Base-by-base conservation (phyloP, 352 stramenopile species). In the Halophytophthora batemanensis region DNA sequence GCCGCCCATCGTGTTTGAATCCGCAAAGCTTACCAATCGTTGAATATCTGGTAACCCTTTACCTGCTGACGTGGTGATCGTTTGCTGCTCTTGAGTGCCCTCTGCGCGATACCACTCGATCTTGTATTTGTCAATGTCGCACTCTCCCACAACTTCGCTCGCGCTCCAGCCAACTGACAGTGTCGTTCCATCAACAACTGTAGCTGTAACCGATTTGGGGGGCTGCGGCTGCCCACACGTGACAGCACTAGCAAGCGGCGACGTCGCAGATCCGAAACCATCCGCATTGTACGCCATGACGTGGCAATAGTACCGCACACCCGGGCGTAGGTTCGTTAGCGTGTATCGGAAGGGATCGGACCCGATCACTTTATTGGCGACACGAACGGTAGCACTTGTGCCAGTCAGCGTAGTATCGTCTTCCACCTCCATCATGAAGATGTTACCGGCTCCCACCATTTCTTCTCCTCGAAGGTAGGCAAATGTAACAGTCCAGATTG, bases 401-500 rank as follows among this genome's bases (percentile, higher is more conserved):
- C 90, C 93, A 6, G 57, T 77, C 0, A 97, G 63, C 1, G 69
- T 23, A 0, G 69, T 68, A 6, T 50, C 17, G 45, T 87, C 66
- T 14, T 75, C 53, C 1, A 88, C 61, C 0, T 87, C 66, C 44
- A 96, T 85, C 7, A 79, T 71, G 42, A 90, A 86, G 28, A 95
- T 88, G 57, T 98, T 95, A 13, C 90, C 87, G 2, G 90, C 95
- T 18, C 93, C 93, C 22, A 97, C 83, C 50, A 95, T 76, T 52
- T 96, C 86, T 64, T 97, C 90, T 21, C 96, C 86, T 31, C 75
- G 69, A 18, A 98, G 63, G 41, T 98, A 93, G 0, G 93, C 96
- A 48, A 98, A 97, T 14, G 91, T 98, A 6, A 98, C 82, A 21
- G 88, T 93, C 94, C 94, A 99, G 15, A 87, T 69, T 1, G 79